A percentile compares a stretch with the other conserved stretches of the same genome.
Evolutionary conservation across 1,284 basidiomycete genomes (phyloP).

Genomic region (Ganoderma lucidum): DNA sequence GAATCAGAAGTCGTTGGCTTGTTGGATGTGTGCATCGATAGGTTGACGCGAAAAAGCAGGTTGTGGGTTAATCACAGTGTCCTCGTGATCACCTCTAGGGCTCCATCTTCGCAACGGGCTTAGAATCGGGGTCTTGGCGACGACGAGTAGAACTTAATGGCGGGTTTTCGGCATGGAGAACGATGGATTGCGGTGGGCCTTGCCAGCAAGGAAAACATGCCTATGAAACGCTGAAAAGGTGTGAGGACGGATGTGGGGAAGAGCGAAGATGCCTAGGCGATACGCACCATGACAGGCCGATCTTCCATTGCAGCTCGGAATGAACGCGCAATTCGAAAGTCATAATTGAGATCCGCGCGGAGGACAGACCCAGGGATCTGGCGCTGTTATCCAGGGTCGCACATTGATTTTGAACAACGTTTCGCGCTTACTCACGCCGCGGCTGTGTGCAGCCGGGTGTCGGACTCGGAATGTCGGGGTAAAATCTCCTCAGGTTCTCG

Average conservation of each 20-base stretch:
- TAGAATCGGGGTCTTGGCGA: no score
- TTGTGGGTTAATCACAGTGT: no score
- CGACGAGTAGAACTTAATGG: no score
- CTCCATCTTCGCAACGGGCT: no score
- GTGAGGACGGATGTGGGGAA: neutral
- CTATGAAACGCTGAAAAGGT: neutral
- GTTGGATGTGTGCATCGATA: no score
- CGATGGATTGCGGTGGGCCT: neutral
- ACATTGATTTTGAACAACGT: slow-evolving; percentile 9
- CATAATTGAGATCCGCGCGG: slow-evolving; percentile 7
- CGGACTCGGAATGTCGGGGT: neutral
- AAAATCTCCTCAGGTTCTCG: neutral
- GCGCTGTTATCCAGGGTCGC: slow-evolving; percentile 4
- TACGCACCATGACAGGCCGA: neutral
- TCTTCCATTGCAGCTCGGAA: slow-evolving; percentile 1
- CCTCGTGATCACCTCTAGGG: no score
- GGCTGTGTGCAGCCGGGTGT: neutral
- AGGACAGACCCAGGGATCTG: neutral
- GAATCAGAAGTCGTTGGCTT: no score
- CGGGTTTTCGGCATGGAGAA: no score
- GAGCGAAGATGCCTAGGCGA: neutral
- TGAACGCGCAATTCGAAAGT: neutral
- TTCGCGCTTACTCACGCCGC: slow-evolving; percentile 8
- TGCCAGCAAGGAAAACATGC: neutral
- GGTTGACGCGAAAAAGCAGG: no score